phyloP scores from a whole-genome alignment of 257 asterid species.

The Plectranthus barbatus region DNA sequence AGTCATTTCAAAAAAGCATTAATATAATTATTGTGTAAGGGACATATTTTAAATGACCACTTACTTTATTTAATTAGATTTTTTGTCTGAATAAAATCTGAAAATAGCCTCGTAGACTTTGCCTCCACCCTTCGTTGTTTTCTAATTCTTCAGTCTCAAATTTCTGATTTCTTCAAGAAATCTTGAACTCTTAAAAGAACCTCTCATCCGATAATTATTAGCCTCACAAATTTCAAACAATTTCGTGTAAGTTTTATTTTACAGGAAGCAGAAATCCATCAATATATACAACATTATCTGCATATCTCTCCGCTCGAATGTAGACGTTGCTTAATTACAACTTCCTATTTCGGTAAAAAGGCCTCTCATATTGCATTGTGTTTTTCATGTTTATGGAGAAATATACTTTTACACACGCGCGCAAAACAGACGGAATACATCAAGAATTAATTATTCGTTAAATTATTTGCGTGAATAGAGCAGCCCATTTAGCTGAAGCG shows the following conservation, averaged over 20 bases:
- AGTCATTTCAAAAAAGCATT: slow-evolving; percentile 6
- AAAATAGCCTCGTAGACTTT: not conserved
- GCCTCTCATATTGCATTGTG: not conserved
- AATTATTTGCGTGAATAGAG: slow-evolving; percentile 1
- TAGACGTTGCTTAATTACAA: slow-evolving; percentile 10
- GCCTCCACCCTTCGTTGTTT: not conserved
- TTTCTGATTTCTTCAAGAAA: slow-evolving; percentile 19
- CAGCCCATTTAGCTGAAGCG: slow-evolving; percentile 10
- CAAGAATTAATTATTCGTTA: slow-evolving; percentile 1
- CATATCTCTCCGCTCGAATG: slow-evolving; percentile 8
- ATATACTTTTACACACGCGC: not conserved
- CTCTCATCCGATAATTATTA: slow-evolving; percentile 16
- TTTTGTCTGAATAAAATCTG: too few species aligned
- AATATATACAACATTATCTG: slow-evolving; percentile 19
- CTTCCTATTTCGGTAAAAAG: slow-evolving; percentile 14
- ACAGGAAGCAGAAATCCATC: slow-evolving; percentile 20
- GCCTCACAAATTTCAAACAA: slow-evolving; percentile 25
- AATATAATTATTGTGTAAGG: not conserved
- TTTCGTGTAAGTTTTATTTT: slow-evolving; percentile 3
- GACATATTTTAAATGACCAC: not conserved
- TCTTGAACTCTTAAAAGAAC: not conserved
- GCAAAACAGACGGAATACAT: not conserved
- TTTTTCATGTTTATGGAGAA: not conserved
- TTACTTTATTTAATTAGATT: too few species aligned
- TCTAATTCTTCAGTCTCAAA: slow-evolving; percentile 16